Evolutionary conservation across 192 early-diverging fungal genomes (phyloP), one percentile per base, ranked within the genome.

Genomic region (Coemansia sp.): DNA sequence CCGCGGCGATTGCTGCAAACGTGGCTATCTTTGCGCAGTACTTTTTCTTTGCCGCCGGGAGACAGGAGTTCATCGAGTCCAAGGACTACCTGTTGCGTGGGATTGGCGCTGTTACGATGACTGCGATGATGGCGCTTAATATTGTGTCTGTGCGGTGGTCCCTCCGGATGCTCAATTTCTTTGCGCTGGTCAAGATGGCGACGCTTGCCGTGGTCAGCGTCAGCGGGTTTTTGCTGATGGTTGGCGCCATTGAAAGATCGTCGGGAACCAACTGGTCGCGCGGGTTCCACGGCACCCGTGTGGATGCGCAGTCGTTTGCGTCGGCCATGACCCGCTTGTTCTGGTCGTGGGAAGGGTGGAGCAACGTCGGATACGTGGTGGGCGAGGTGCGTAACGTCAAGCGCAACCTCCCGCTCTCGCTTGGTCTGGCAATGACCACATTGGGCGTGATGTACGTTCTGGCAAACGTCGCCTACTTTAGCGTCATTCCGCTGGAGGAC

Each of bases 351-450:
- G 81, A 84, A 50, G 84, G 86, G 3, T 90, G 88, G 91, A 88
- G 89, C 64, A 93, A 91, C 66, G 67, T 93, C 7, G 89, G 92
- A 43, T 93, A 92, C 63, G 88, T 90, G 13, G 87, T 92, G 4
- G 90, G 90, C 43, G 94, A 95, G 71, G 87, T 95, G 78, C 88
- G 89, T 57, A 85, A 92, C 67, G 92, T 93, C 63, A 85, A 88
- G 7, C 85, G 87, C 46, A 93, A 90, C 64, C 70, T 94, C 37
- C 93, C 92, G 1, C 69, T 88, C 20, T 90, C 92, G 8, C 88
- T 90, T 14, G 86, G 89, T 46, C 79, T 91, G n/a, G 91, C 92
- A 7, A 85, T 95, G 65, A 85, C 88, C 48, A 77, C 87, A 7
- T 84, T 92, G 46, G 86, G 90, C 5, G 71, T 89, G 5, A 84